Conservation (phyloP, 805 yeast genomes). For the Tetrapisispora taiwanensis region DNA sequence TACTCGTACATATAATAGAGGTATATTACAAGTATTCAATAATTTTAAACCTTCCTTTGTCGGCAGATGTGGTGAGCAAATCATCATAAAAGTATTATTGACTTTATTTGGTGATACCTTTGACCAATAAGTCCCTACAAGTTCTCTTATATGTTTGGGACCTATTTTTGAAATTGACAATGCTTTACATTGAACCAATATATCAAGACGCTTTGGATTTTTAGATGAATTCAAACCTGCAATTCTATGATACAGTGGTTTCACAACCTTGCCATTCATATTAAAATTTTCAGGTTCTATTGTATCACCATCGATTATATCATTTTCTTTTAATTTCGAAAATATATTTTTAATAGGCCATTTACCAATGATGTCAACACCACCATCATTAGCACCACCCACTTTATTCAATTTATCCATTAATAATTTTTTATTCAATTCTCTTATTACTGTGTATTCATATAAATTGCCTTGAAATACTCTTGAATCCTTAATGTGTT, state of each 20-base stretch:
- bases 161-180: constrained; percentile 20
- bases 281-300: constrained; percentile 10
- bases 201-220: constrained; percentile 10
- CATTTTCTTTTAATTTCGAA: constrained; percentile 4
- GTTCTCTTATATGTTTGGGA: constrained; percentile 26
- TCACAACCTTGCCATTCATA: constrained; percentile 11
- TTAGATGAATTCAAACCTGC: constrained; percentile 1
- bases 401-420: constrained; percentile 16
- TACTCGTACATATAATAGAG: constrained; percentile 23
- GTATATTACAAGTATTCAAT: constrained; percentile 21
- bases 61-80: constrained; percentile 27
- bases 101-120: constrained; percentile 11
- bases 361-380: constrained; percentile 25
- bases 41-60: constrained; percentile 24
- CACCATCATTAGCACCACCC: constrained; percentile 29
- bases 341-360: constrained; percentile 18
- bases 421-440: constrained; percentile 19
- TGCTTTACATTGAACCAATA: constrained; percentile 28
- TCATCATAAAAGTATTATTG: constrained; percentile 17
- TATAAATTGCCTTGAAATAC: constrained; percentile 29
- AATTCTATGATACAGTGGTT: constrained; percentile 15
- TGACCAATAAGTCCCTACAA: constrained; percentile 24
- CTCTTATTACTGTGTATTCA: constrained; percentile 26
- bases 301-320: constrained; percentile 2
- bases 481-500: constrained; percentile 17